These are phyloP conservation scores for Penicillium steckii DNA, from an alignment of 495 filamentous ascomycete genomes.

Conservation along the genomic window DNA sequence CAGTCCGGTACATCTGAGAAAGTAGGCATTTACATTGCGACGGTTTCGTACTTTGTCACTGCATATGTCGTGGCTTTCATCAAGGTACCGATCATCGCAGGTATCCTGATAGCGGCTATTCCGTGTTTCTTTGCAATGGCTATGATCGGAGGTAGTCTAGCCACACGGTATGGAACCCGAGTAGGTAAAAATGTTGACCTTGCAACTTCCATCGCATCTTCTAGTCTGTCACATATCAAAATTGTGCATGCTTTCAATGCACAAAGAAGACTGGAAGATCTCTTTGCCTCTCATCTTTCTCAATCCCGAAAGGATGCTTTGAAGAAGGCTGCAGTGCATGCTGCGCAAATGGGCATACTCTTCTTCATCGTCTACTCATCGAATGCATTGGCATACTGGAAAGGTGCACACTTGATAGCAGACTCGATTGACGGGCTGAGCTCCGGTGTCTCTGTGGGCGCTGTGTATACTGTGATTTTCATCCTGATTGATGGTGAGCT, in stretches of 20 bases:
- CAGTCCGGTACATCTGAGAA: constrained; percentile 64
- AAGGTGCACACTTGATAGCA: constrained; percentile 54
- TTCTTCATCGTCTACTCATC: constrained; percentile 64
- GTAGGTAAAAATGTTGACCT: constrained; percentile 45
- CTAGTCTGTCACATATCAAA: constrained; percentile 38
- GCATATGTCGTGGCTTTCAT: constrained; percentile 63
- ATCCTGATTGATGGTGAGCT: constrained; percentile 51
- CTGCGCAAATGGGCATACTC: constrained; percentile 55
- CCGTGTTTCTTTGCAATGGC: constrained; percentile 64
- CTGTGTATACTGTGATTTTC: constrained; percentile 64
- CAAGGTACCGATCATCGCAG: constrained; percentile 43
- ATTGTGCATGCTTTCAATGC: constrained; percentile 48
- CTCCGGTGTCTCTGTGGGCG: constrained; percentile 44
- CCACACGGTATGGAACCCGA: constrained; percentile 39
- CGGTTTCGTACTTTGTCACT: constrained; percentile 59
- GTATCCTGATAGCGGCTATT: constrained; percentile 51
- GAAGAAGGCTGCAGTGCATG: constrained; percentile 54
- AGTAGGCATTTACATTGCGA: constrained; percentile 56
- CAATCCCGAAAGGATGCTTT: constrained; percentile 41
- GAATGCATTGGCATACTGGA: constrained; percentile 64
- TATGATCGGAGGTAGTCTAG: constrained; percentile 46
- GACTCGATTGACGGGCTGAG: constrained; percentile 36
- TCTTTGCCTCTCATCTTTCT: constrained; percentile 38
- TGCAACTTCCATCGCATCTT: constrained; percentile 45
- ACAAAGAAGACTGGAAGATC: constrained; percentile 44